Conservation (phyloP, 257 asterid genomes). For the Galeopsis tetrahit region DNA sequence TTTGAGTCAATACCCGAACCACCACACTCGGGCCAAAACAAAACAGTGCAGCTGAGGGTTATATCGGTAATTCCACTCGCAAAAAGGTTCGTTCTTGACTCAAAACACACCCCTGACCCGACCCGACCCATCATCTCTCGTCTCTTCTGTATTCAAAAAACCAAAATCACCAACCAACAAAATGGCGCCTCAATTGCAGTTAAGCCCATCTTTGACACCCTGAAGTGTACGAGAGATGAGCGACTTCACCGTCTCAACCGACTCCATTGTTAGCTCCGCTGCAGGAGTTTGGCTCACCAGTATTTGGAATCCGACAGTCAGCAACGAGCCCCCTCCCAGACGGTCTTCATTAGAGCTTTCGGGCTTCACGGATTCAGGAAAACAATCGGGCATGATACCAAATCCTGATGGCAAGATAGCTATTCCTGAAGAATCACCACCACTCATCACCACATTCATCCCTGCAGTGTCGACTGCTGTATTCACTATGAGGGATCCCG, state of each 20-base stretch:
- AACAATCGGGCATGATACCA: slow-evolving; percentile 64
- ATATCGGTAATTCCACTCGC: neutral
- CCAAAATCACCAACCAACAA: neutral
- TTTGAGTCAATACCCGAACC: slow-evolving; percentile 97
- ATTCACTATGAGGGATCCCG: slow-evolving; percentile 70
- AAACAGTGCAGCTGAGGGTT: neutral
- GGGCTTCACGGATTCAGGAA: slow-evolving; percentile 33
- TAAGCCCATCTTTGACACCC: slow-evolving; percentile 60
- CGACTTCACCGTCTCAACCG: slow-evolving; percentile 61
- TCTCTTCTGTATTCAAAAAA: neutral
- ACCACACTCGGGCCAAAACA: slow-evolving; percentile 18
- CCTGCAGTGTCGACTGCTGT: slow-evolving; percentile 59
- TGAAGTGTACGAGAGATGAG: slow-evolving; percentile 63
- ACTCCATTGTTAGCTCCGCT: slow-evolving; percentile 68
- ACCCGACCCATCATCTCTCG: slow-evolving; percentile 3
- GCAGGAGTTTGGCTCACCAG: slow-evolving; percentile 55
- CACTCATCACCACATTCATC: slow-evolving; percentile 59
- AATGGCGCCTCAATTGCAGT: slow-evolving; percentile 35
- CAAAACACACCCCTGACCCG: slow-evolving; percentile 24
- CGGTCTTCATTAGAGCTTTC: slow-evolving; percentile 26
- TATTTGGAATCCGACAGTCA: slow-evolving; percentile 77
- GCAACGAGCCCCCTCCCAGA: slow-evolving; percentile 52
- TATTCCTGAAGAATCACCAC: slow-evolving; percentile 67
- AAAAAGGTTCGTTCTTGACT: slow-evolving; percentile 90
- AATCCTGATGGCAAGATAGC: slow-evolving; percentile 82